Conservation (phyloP, 441 rosid genomes). For the Croton setiger region DNA sequence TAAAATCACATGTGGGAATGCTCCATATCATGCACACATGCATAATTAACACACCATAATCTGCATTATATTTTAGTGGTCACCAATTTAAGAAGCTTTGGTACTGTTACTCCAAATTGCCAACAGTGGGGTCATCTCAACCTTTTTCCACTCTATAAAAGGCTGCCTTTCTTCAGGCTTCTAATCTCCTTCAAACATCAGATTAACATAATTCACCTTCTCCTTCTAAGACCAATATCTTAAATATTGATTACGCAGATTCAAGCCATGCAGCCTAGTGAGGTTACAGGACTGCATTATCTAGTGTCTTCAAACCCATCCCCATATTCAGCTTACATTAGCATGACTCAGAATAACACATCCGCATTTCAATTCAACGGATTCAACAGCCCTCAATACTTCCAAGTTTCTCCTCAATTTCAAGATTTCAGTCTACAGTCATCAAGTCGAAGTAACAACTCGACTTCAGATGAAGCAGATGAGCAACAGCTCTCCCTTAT, state of each 20-base stretch:
- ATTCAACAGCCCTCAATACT: slow-evolving; percentile 35
- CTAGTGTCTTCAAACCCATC: slow-evolving; percentile 38
- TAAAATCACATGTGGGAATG: background rate
- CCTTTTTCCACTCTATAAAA: slow-evolving; percentile 49
- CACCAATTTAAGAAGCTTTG: slow-evolving; percentile 29
- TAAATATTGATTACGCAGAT: slow-evolving; percentile 4
- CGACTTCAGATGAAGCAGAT: slow-evolving; percentile 79
- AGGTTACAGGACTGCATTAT: slow-evolving; percentile 44
- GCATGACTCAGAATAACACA: slow-evolving; percentile 38
- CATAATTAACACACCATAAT: slow-evolving; percentile 17
- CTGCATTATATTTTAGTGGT: slow-evolving; percentile 36
- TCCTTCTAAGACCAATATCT: slow-evolving; percentile 11
- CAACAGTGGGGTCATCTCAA: slow-evolving; percentile 43
- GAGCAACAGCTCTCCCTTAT: slow-evolving; percentile 54
- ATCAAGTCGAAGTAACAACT: slow-evolving; percentile 62
- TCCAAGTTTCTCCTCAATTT: slow-evolving; percentile 48
- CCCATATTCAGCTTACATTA: slow-evolving; percentile 44
- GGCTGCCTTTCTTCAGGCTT: slow-evolving; percentile 36
- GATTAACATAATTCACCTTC: slow-evolving; percentile 11
- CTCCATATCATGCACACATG: slow-evolving; percentile 24
- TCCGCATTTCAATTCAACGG: slow-evolving; percentile 41
- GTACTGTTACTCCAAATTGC: slow-evolving; percentile 37
- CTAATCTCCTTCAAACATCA: slow-evolving; percentile 35
- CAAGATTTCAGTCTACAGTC: slow-evolving; percentile 52
- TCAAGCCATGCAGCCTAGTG: slow-evolving; percentile 61